Evolutionary conservation across 345 rosid species (phyloP).

Genomic region (Citrus reticulata): DNA sequence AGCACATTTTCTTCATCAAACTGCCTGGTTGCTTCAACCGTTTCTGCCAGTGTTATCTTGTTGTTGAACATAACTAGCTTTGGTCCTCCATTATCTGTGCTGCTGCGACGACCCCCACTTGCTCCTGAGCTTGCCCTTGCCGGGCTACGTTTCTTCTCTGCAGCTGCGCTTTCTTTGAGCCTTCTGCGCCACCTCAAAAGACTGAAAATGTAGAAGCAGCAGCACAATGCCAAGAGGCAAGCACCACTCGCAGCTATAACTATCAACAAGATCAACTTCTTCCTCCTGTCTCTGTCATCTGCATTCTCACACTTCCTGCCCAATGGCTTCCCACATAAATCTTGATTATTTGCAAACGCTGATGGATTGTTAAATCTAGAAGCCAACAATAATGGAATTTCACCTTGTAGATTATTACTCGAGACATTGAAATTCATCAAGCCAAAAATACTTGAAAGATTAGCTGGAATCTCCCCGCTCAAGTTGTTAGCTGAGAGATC

Average conservation of each 20-base stretch:
- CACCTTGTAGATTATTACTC: conserved; percentile 61
- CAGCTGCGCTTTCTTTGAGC: conserved; percentile 59
- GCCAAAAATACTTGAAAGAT: conserved; percentile 39
- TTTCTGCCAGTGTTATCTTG: conserved; percentile 84
- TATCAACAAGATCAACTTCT: conserved; percentile 55
- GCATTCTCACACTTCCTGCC: conserved; percentile 37
- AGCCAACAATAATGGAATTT: conserved; percentile 59
- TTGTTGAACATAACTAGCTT: conserved; percentile 92
- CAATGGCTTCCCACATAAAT: conserved; percentile 75
- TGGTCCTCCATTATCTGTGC: conserved; percentile 82
- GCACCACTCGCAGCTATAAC: conserved; percentile 55
- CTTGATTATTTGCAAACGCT: conserved; percentile 49
- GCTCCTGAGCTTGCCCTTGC: conserved; percentile 76
- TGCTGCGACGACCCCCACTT: conserved; percentile 75
- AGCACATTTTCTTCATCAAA: conserved; percentile 95
- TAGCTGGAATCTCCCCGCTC: conserved; percentile 65
- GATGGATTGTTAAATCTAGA: conserved; percentile 59
- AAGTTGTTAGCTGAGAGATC: conserved; percentile 84
- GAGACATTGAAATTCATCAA: conserved; percentile 75
- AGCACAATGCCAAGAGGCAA: conserved; percentile 57
- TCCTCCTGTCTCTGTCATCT: conserved; percentile 43
- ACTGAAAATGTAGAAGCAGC: conserved; percentile 82
- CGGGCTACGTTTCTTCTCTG: conserved; percentile 88
- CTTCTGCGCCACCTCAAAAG: conserved; percentile 81
- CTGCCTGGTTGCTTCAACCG: conserved; percentile 80